Conservation (phyloP, 768 basidiomycete species). For the Mycena sanguinolenta region DNA sequence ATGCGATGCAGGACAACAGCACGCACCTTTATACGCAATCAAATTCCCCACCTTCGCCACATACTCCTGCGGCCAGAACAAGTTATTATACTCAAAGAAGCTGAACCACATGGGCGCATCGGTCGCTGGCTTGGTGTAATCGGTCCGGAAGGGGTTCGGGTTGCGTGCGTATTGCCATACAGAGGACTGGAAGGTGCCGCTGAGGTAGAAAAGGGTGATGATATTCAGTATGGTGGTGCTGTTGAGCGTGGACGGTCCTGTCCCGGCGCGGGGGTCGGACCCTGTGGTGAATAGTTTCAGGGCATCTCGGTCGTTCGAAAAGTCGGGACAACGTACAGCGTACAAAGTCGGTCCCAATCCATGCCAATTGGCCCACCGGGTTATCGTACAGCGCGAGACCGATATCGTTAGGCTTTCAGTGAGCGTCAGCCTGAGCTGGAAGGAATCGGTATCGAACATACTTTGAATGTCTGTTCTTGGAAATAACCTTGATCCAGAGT, state of each 20-base stretch:
- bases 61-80: constrained; percentile 24
- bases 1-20: too few species aligned
- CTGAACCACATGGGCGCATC: constrained; percentile 33
- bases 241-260: constrained; percentile 14
- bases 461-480: constrained; percentile 3
- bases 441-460: background rate
- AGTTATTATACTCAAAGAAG: constrained; percentile 25
- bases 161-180: constrained; percentile 36
- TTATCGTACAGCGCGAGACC: constrained; percentile 43
- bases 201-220: constrained; percentile 43
- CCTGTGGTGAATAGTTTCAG: background rate
- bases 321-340: constrained; percentile 20
- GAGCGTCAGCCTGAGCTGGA: too few species aligned
- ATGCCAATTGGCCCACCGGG: constrained; percentile 43
- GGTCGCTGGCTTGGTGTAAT: constrained; percentile 19
- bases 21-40: constrained; percentile 29
- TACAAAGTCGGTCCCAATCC: constrained; percentile 40
- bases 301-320: background rate
- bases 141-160: background rate
- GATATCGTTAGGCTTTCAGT: constrained; percentile 41
- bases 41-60: constrained; percentile 23
- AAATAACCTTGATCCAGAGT: constrained; percentile 20
- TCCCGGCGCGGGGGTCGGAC: constrained; percentile 34
- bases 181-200: constrained; percentile 38
- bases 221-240: constrained; percentile 36